Conservation (phyloP, 495 filamentous ascomycete species). For the Penicillium lagena region DNA sequence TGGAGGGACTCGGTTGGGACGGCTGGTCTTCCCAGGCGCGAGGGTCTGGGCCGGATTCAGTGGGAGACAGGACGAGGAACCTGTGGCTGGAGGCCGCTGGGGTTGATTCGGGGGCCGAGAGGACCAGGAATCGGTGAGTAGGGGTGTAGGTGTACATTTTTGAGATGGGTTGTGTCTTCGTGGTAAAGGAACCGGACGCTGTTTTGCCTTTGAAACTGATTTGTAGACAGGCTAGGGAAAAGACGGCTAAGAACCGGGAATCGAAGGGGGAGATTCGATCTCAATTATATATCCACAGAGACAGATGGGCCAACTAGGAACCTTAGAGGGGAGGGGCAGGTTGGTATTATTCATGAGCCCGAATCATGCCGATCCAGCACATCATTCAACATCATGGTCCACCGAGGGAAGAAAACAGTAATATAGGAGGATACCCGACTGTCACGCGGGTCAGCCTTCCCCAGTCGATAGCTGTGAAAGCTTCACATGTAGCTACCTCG, state of each 20-base stretch:
- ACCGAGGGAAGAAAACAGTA: too few species aligned
- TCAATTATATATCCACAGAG: conserved; percentile 28
- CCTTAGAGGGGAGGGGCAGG: conserved; percentile 18
- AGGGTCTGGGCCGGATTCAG: conserved; percentile 27
- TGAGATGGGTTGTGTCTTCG: conserved; percentile 5
- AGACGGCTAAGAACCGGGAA: neutral
- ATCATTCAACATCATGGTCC: conserved; percentile 9
- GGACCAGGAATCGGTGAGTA: conserved; percentile 31
- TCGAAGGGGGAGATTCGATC: conserved; percentile 15
- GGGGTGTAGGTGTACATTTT: conserved; percentile 35
- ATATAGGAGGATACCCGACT: conserved; percentile 12
- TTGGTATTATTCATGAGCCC: conserved; percentile 17
- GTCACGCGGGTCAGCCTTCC: conserved; percentile 15
- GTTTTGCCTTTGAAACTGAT: neutral
- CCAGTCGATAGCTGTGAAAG: conserved; percentile 13
- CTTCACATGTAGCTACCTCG: conserved; percentile 17
- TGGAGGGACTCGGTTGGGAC: conserved; percentile 8
- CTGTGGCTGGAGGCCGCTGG: conserved; percentile 18
- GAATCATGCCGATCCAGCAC: conserved; percentile 25
- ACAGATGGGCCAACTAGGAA: conserved; percentile 11
- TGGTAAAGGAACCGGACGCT: conserved; percentile 2
- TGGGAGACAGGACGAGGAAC: conserved; percentile 32
- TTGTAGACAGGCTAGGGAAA: neutral
- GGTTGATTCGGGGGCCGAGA: conserved; percentile 13
- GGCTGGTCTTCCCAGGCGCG: conserved; percentile 17